Evolutionary conservation across 1,284 basidiomycete genomes (phyloP).

Genomic region (Blastosporella zonata): DNA sequence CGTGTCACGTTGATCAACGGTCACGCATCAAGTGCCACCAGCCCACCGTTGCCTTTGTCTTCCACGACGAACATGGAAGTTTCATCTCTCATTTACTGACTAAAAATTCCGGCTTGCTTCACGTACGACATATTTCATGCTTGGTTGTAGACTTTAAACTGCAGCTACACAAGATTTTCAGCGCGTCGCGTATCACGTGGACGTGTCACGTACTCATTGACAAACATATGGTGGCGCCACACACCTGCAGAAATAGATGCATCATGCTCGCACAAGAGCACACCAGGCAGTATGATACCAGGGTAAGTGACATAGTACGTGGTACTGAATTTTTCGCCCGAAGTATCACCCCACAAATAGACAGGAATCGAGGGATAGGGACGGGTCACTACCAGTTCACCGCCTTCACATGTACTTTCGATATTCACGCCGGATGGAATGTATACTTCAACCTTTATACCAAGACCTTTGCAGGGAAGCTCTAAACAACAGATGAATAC

Average conservation of each 20-base stretch:
- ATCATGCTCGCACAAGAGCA: neutral
- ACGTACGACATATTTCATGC: too few relatives aligned
- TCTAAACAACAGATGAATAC: constrained; percentile 35
- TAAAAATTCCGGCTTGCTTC: too few relatives aligned
- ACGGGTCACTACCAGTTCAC: constrained; percentile 63
- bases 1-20: constrained; percentile 18
- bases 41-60: constrained; percentile 2
- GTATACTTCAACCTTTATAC: constrained; percentile 63
- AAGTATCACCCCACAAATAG: constrained; percentile 72
- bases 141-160: too few relatives aligned
- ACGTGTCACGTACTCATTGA: constrained; percentile 41
- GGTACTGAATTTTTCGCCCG: constrained; percentile 62
- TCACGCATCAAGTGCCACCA: constrained; percentile 10
- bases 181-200: constrained; percentile 7
- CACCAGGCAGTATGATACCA: constrained; percentile 31
- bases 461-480: constrained; percentile 57
- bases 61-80: neutral
- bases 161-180: neutral
- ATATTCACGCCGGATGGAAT: constrained; percentile 50
- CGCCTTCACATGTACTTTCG: constrained; percentile 50
- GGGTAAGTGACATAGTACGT: constrained; percentile 74
- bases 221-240: constrained; percentile 64
- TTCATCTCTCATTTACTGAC: neutral
- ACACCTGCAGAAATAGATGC: constrained; percentile 35
- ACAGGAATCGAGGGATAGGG: constrained; percentile 85